A percentile compares a stretch with the other conserved stretches of the same genome.
Conservation (phyloP, 129 eudicot species). For the Kitagawia praeruptora region DNA sequence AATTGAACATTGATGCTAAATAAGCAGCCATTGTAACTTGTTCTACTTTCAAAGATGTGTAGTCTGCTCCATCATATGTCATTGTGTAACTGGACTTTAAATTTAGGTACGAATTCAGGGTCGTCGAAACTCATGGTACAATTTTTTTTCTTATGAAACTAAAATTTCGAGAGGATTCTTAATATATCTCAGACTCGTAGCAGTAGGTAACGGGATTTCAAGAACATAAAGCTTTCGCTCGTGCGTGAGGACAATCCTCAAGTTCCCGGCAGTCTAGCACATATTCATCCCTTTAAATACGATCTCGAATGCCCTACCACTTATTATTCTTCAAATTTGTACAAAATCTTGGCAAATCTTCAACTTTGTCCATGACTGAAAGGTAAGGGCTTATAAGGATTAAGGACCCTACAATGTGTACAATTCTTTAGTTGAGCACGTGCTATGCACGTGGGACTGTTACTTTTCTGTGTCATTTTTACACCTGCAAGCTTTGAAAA, state of each 20-base stretch:
- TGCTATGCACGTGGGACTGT: slow-evolving; percentile 2
- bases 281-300: not conserved
- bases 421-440: slow-evolving; percentile 7
- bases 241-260: too few species aligned
- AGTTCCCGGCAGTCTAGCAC: too few species aligned
- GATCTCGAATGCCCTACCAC: not conserved
- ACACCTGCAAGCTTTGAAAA: not conserved
- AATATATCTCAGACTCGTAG: too few species aligned
- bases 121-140: too few species aligned
- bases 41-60: too few species aligned
- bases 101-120: too few species aligned
- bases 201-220: too few species aligned
- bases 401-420: slow-evolving; percentile 8
- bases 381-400: not conserved
- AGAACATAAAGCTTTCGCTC: too few species aligned
- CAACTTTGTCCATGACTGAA: slow-evolving; percentile 1
- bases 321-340: not conserved
- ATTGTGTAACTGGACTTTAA: too few species aligned
- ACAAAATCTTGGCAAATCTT: slow-evolving; percentile 5
- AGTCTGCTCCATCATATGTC: too few species aligned
- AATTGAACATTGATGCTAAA: not conserved
- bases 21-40: not conserved
- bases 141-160: too few species aligned
- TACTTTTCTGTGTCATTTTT: slow-evolving; percentile 1
- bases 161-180: too few species aligned